Evolutionary conservation across 805 yeast species (phyloP).

Genomic region (Candida easanensis): DNA sequence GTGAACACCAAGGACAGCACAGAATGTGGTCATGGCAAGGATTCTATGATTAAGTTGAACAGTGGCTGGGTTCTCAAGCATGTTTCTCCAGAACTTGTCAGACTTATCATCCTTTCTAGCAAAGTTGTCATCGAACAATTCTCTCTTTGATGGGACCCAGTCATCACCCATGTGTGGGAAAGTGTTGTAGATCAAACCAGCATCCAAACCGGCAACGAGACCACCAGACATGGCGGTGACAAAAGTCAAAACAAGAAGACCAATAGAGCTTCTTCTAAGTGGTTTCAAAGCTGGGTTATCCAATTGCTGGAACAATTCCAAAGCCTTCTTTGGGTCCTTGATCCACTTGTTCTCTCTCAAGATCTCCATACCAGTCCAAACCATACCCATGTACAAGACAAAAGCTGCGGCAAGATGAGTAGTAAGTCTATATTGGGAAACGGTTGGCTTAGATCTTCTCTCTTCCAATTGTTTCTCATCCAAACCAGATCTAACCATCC

Average conservation of each 20-base stretch:
- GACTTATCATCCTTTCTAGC: conserved; percentile 64
- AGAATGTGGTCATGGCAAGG: conserved; percentile 78
- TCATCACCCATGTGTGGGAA: conserved; percentile 96
- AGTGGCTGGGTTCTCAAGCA: conserved; percentile 92
- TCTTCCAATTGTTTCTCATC: conserved; percentile 75
- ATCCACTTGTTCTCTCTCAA: conserved; percentile 71
- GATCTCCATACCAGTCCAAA: conserved; percentile 86
- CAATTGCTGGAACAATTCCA: conserved; percentile 53
- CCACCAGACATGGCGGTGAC: conserved; percentile 97
- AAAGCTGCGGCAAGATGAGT: conserved; percentile 95
- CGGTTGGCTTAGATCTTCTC: conserved; percentile 93
- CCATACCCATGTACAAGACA: conserved; percentile 79
- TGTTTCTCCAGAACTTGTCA: conserved; percentile 87
- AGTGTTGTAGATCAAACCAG: conserved; percentile 92
- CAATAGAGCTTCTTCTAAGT: conserved; percentile 54
- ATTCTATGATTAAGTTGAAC: conserved; percentile 91
- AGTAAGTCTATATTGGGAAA: conserved; percentile 90
- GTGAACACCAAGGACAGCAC: conserved; percentile 67
- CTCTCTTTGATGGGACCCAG: conserved; percentile 70
- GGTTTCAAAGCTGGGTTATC: conserved; percentile 57
- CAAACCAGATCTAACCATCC: conserved; percentile 98
- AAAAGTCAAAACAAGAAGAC: conserved; percentile 67
- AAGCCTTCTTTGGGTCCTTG: conserved; percentile 57
- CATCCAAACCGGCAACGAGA: conserved; percentile 96
- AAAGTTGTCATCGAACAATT: conserved; percentile 71